These are phyloP conservation scores for Diospyros lotus DNA, from an alignment of 148 eudicot genomes.

Conservation along the genomic window DNA sequence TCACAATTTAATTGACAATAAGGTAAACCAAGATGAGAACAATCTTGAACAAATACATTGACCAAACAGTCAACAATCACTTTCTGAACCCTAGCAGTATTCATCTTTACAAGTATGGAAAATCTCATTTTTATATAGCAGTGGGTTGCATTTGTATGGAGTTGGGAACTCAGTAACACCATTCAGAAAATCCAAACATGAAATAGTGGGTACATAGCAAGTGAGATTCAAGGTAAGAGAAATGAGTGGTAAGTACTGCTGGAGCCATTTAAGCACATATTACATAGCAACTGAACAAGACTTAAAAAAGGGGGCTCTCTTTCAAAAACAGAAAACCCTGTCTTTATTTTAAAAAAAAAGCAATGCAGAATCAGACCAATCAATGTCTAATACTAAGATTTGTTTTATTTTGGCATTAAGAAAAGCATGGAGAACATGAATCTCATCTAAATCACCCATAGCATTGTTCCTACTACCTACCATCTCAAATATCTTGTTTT, in stretches of 20 bases:
- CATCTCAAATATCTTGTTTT: neutral
- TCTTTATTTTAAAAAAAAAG: neutral
- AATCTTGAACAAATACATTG: neutral
- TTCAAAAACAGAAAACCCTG: neutral
- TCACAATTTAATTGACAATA: too few relatives aligned
- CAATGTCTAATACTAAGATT: neutral
- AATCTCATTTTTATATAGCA: neutral
- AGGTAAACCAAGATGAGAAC: too few relatives aligned
- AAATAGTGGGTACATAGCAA: neutral
- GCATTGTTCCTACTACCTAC: neutral
- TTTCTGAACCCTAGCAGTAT: too few relatives aligned
- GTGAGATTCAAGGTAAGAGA: neutral
- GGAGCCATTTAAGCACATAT: neutral
- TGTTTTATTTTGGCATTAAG: neutral
- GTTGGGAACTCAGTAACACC: neutral
- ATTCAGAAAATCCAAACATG: neutral
- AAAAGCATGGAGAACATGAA: neutral
- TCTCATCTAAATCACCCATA: slow-evolving; percentile 1
- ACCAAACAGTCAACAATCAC: neutral
- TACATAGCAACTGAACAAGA: neutral
- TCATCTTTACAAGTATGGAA: neutral
- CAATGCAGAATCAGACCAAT: neutral
- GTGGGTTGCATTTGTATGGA: neutral
- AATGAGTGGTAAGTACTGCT: neutral
- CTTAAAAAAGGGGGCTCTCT: neutral